Evolutionary conservation across 148 eudicot genomes (phyloP).

Genomic region (Diospyros kaki): DNA sequence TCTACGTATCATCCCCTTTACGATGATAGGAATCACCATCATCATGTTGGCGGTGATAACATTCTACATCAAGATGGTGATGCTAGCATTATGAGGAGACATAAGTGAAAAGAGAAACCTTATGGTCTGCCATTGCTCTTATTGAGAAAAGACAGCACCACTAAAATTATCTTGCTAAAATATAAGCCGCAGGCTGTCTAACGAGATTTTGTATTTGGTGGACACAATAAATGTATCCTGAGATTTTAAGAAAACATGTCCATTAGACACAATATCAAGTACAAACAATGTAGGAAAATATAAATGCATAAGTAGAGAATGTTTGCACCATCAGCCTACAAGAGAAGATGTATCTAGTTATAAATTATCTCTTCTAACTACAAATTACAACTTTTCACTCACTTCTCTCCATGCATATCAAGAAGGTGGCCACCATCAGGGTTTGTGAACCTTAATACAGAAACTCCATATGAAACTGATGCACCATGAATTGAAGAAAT

Average conservation of each 20-base stretch:
- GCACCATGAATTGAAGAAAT: neutral
- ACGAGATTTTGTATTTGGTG: neutral
- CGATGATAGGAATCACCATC: neutral
- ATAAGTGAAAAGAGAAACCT: neutral
- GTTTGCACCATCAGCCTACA: neutral
- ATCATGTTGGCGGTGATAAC: neutral
- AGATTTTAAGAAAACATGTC: neutral
- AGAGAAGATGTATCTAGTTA: neutral
- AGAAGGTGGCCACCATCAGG: neutral
- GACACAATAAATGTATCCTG: neutral
- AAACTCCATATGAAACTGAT: neutral
- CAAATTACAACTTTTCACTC: neutral
- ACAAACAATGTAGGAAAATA: neutral
- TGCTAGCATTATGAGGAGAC: neutral
- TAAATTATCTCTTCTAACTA: neutral
- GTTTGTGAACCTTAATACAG: neutral
- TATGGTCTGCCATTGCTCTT: neutral
- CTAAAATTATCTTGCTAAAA: neutral
- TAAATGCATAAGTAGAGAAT: neutral
- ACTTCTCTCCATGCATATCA: neutral
- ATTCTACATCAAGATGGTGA: neutral
- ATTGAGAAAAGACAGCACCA: neutral
- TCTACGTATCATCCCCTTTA: neutral
- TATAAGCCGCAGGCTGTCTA: neutral
- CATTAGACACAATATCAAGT: neutral